Conservation (phyloP, 1,284 basidiomycete genomes). For the Fomitopsis schrenkii region DNA sequence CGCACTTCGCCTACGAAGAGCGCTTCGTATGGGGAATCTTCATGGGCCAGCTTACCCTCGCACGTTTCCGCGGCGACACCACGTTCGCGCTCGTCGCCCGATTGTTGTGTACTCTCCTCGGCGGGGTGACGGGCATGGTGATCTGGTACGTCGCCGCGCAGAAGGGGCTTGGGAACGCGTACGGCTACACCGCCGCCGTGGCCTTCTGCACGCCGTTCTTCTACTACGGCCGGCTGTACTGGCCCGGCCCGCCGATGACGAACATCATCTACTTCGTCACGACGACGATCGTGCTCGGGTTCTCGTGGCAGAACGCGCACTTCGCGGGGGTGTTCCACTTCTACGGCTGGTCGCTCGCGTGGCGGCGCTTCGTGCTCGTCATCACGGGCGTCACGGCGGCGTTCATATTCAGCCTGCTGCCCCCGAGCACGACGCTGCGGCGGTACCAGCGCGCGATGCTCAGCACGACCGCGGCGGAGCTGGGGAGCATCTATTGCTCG, state of each 20-base stretch:
- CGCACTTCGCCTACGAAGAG: conserved; percentile 51
- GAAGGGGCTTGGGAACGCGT: conserved; percentile 62
- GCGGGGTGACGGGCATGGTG: conserved; percentile 62
- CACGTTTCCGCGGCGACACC: conserved; percentile 76
- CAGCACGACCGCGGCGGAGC: conserved; percentile 56
- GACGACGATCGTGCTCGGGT: conserved; percentile 65
- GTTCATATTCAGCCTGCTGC: conserved; percentile 64
- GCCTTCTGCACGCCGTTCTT: conserved; percentile 72
- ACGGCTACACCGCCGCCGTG: conserved; percentile 67
- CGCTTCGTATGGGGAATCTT: conserved; percentile 42
- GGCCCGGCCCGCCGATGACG: conserved; percentile 69
- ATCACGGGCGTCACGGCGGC: conserved; percentile 58
- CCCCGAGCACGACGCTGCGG: conserved; percentile 67
- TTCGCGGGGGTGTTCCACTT: conserved; percentile 46
- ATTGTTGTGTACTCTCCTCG: conserved; percentile 65
- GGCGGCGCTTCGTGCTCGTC: conserved; percentile 65
- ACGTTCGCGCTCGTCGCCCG: conserved; percentile 64
- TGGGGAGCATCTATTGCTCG: conserved; percentile 64
- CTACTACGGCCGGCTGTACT: conserved; percentile 68
- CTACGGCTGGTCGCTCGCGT: conserved; percentile 57
- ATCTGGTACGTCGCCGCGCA: conserved; percentile 80
- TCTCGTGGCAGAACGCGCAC: conserved; percentile 64
- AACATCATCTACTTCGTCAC: conserved; percentile 77
- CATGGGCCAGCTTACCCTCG: conserved; percentile 68
- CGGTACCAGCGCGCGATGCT: conserved; percentile 61